Evolutionary conservation across 2,329 filamentous ascomycete species (phyloP).

Genomic region (Laburnicola sp.): DNA sequence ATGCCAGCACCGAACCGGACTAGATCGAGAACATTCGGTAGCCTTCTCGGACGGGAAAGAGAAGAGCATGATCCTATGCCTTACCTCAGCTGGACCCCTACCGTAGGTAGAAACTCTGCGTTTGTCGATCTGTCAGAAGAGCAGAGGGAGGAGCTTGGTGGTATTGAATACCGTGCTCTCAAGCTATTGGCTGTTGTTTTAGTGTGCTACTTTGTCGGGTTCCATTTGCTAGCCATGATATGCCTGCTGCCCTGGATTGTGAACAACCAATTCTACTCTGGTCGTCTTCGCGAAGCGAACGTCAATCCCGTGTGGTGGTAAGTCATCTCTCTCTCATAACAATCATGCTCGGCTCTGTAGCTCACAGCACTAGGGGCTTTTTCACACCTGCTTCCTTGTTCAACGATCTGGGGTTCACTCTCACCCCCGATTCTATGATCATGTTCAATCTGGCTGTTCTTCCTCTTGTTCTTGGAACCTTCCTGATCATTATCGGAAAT

Average conservation of each 20-base stretch:
- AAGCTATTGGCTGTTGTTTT: slow-evolving; percentile 83
- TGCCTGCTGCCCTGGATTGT: slow-evolving; percentile 81
- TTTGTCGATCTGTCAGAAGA: slow-evolving; percentile 87
- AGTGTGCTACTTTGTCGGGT: slow-evolving; percentile 77
- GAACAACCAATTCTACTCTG: slow-evolving; percentile 60
- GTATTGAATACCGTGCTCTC: slow-evolving; percentile 91
- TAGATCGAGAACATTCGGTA: slow-evolving; percentile 59
- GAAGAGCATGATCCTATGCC: slow-evolving; percentile 65
- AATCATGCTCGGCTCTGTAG: not conserved
- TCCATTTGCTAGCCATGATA: slow-evolving; percentile 74
- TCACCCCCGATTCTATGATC: slow-evolving; percentile 92
- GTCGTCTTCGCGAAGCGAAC: slow-evolving; percentile 63
- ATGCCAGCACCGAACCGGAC: slow-evolving; percentile 33
- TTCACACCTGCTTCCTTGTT: slow-evolving; percentile 88
- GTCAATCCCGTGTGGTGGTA: slow-evolving; percentile 79
- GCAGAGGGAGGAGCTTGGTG: slow-evolving; percentile 91
- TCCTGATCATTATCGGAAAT: slow-evolving; percentile 91
- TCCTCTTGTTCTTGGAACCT: slow-evolving; percentile 75
- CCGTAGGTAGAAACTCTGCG: slow-evolving; percentile 87
- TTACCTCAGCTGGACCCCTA: slow-evolving; percentile 93
- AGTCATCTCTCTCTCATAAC: slow-evolving; percentile 12
- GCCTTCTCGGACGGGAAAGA: slow-evolving; percentile 60
- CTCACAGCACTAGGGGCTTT: slow-evolving; percentile 59
- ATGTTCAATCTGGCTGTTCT: slow-evolving; percentile 80
- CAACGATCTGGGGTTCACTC: slow-evolving; percentile 90